Evolutionary conservation across 2,329 filamentous ascomycete genomes (phyloP).

Genomic region (Sordariomycetes sp.): DNA sequence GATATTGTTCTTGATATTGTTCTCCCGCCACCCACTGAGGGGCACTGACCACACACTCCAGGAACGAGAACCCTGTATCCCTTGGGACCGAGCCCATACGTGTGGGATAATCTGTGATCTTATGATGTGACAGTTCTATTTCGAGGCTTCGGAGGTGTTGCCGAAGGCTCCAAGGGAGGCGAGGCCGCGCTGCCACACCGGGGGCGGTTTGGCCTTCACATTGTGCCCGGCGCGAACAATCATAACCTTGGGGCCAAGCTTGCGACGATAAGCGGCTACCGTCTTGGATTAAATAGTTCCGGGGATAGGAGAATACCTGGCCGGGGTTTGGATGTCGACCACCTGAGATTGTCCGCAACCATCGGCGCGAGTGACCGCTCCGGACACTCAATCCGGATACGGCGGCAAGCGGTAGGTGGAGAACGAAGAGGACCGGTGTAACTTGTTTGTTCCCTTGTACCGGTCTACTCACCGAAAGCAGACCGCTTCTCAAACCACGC

Average conservation of each 20-base stretch:
- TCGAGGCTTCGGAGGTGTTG: background rate
- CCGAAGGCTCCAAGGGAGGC: background rate
- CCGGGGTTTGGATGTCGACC: no score
- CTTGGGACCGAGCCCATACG: background rate
- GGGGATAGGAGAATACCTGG: no score
- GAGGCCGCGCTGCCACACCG: background rate
- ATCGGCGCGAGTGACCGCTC: no score
- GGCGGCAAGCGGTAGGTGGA: no score
- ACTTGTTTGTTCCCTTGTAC: no score
- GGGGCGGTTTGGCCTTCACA: conserved; percentile 10
- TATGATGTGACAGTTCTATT: background rate
- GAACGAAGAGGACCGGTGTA: no score
- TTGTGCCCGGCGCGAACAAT: conserved; percentile 10
- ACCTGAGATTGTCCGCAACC: no score
- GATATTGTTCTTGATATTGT: conserved; percentile 6
- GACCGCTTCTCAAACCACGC: background rate
- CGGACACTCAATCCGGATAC: no score
- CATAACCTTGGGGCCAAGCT: background rate
- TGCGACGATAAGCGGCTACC: background rate
- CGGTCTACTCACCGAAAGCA: no score
- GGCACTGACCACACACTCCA: background rate
- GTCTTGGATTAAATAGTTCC: background rate
- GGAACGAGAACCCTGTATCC: background rate
- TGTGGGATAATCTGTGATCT: background rate
- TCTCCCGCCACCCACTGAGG: background rate